Conservation (phyloP, 2,329 filamentous ascomycete genomes). For the Septoria linicola region DNA sequence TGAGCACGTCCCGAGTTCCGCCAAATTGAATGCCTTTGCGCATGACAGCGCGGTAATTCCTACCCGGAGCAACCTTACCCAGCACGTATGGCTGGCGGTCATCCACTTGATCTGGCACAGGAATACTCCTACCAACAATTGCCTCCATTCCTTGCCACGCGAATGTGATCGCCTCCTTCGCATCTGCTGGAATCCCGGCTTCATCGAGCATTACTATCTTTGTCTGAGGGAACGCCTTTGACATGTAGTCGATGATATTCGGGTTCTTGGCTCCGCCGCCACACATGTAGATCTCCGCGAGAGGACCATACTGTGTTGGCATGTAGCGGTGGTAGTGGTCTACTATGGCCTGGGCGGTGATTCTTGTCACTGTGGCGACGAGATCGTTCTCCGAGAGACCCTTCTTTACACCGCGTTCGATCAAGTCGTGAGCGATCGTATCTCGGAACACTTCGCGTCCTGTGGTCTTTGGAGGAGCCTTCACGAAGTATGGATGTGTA, state of each 20-base stretch:
- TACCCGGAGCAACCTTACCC: slow-evolving; percentile 56
- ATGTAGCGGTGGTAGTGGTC: slow-evolving; percentile 52
- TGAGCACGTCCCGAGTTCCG: slow-evolving; percentile 41
- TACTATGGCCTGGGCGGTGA: slow-evolving; percentile 60
- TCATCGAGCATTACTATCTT: slow-evolving; percentile 58
- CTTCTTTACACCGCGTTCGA: slow-evolving; percentile 42
- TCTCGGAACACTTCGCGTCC: slow-evolving; percentile 61
- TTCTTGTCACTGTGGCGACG: slow-evolving; percentile 59
- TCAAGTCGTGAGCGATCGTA: slow-evolving; percentile 54
- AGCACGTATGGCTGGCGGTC: slow-evolving; percentile 53
- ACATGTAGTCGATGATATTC: slow-evolving; percentile 57
- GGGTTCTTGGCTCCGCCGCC: slow-evolving; percentile 59
- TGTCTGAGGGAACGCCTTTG: slow-evolving; percentile 49
- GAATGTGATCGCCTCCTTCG: slow-evolving; percentile 61
- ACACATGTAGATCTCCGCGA: slow-evolving; percentile 62
- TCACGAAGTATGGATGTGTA: slow-evolving; percentile 50
- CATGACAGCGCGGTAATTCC: slow-evolving; percentile 57
- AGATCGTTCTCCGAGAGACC: slow-evolving; percentile 49
- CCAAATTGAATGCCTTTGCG: slow-evolving; percentile 55
- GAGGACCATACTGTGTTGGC: slow-evolving; percentile 41
- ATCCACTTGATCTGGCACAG: slow-evolving; percentile 56
- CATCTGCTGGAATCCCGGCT: slow-evolving; percentile 56
- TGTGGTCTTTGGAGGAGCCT: slow-evolving; percentile 57
- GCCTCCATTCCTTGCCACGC: slow-evolving; percentile 63
- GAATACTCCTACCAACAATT: slow-evolving; percentile 55